phyloP scores from a whole-genome alignment of 495 filamentous ascomycete species.

The Hypoxylon cercidicola region DNA sequence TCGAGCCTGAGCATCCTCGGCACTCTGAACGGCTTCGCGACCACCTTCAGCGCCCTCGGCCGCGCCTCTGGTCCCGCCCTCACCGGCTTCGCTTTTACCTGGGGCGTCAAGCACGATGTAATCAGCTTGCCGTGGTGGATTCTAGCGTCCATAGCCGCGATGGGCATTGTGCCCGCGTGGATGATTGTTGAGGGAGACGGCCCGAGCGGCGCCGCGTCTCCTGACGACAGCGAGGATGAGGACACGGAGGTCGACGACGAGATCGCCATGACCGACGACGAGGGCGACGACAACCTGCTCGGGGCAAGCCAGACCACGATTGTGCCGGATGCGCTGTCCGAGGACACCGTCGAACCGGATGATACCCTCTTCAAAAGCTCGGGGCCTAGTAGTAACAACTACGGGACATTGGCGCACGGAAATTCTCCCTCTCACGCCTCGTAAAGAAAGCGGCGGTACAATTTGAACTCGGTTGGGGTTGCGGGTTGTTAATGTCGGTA shows the following conservation, averaged over 20 bases:
- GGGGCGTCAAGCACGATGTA: constrained; percentile 75
- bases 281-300: constrained; percentile 28
- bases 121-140: constrained; percentile 84
- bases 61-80: constrained; percentile 79
- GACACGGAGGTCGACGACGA: constrained; percentile 35
- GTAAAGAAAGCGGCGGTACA: background rate
- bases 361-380: background rate
- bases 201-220: constrained; percentile 56
- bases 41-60: constrained; percentile 79
- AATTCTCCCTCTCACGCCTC: background rate
- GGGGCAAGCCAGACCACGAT: constrained; percentile 14
- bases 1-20: constrained; percentile 77
- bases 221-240: constrained; percentile 51
- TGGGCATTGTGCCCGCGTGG: constrained; percentile 74
- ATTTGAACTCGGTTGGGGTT: background rate
- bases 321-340: constrained; percentile 1
- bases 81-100: constrained; percentile 71
- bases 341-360: background rate
- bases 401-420: constrained; percentile 19
- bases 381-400: background rate
- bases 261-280: constrained; percentile 17
- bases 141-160: constrained; percentile 64
- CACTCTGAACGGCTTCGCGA: constrained; percentile 89
- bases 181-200: constrained; percentile 81
- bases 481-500: constrained; percentile 9